These are phyloP conservation scores for Leavenworthia alabamica DNA, from an alignment of 345 rosid genomes.

Conservation along the genomic window DNA sequence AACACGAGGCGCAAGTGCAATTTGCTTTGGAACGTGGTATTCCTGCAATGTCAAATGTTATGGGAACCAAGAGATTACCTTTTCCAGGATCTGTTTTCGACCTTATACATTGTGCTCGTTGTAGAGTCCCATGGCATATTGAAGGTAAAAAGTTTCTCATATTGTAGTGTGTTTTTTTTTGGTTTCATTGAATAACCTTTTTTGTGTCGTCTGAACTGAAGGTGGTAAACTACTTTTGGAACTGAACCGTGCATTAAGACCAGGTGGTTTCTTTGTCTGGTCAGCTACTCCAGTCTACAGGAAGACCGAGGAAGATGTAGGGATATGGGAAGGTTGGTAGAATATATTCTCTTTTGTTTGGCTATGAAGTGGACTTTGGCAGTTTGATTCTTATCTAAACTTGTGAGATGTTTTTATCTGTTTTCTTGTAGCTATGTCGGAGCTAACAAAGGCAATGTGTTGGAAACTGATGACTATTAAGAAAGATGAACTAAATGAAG, in stretches of 20 bases:
- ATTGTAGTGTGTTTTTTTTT: not conserved
- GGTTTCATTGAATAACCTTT: not conserved
- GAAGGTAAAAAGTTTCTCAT: conserved; percentile 46
- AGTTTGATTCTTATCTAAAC: not conserved
- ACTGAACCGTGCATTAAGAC: conserved; percentile 82
- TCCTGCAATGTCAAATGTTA: conserved; percentile 75
- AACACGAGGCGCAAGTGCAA: conserved; percentile 94
- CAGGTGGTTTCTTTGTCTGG: conserved; percentile 94
- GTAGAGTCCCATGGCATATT: conserved; percentile 95
- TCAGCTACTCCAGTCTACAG: conserved; percentile 92
- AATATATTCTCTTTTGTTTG: not conserved
- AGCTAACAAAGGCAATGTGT: conserved; percentile 72
- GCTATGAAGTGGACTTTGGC: not conserved
- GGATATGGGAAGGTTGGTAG: conserved; percentile 60
- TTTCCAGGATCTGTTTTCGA: conserved; percentile 77
- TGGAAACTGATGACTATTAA: conserved; percentile 58
- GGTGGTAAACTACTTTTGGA: conserved; percentile 92
- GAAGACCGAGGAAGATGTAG: conserved; percentile 45
- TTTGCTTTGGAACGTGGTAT: conserved; percentile 93
- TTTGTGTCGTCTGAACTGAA: conserved; percentile 21
- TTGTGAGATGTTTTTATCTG: conserved; percentile 7
- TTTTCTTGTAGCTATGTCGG: conserved; percentile 57
- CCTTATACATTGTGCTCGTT: conserved; percentile 81
- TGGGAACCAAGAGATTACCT: conserved; percentile 88
- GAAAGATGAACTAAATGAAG: conserved; percentile 48